Percentiles rank a stretch among this genome's conserved stretches.
Conservation (phyloP, 1,284 basidiomycete genomes). For the Ganoderma boninense region DNA sequence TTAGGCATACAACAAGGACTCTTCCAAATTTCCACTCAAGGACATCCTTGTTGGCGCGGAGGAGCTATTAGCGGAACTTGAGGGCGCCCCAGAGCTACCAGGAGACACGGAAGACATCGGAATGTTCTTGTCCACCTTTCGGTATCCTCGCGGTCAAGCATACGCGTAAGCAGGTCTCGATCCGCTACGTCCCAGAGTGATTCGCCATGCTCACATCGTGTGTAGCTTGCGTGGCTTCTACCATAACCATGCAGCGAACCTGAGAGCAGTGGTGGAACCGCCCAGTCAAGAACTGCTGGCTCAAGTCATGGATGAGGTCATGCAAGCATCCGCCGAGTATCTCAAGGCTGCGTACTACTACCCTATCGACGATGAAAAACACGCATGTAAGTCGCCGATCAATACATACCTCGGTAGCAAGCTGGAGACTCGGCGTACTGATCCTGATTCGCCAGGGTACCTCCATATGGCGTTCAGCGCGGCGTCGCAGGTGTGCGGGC, state of each 20-base stretch:
- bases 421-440: not conserved
- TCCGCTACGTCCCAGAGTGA: not conserved
- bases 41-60: conserved; percentile 20
- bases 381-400: conserved; percentile 14
- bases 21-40: not conserved
- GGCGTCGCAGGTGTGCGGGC: not conserved
- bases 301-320: not conserved
- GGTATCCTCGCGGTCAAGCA: conserved; percentile 48
- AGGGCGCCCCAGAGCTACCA: conserved; percentile 21
- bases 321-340: conserved; percentile 31
- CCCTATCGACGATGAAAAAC: conserved; percentile 47
- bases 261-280: not conserved
- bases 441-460: not conserved
- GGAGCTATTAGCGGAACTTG: conserved; percentile 39
- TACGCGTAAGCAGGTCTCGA: conserved; percentile 42
- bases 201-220: not conserved
- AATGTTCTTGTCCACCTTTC: conserved; percentile 42
- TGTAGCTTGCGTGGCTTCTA: conserved; percentile 31
- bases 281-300: not conserved
- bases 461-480: conserved; percentile 4
- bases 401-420: not conserved
- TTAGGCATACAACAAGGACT: conserved; percentile 6
- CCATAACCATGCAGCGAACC: conserved; percentile 12
- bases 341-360: conserved; percentile 38
- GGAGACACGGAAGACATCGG: conserved; percentile 31